Evolutionary conservation across 768 basidiomycete species (phyloP).

Genomic region (Cystofilobasidium capitatum): DNA sequence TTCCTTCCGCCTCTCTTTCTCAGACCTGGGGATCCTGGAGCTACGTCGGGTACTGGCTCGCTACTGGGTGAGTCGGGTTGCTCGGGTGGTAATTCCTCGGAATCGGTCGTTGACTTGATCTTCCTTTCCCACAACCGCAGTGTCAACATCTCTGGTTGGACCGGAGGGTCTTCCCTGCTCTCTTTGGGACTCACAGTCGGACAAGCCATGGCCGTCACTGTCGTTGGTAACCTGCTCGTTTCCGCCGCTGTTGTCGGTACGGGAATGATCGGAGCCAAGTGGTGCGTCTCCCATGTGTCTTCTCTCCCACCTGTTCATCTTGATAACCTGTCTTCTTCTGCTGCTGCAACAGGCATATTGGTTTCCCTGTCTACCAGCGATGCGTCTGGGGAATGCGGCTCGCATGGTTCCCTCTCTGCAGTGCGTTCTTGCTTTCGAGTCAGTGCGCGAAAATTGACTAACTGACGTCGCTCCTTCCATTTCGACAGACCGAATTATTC

Average conservation of each 20-base stretch:
- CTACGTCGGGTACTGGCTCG: not conserved
- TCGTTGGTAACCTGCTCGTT: conserved; percentile 30
- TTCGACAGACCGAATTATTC: conserved; percentile 23
- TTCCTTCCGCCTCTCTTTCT: no score
- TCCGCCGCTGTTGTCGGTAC: conserved; percentile 28
- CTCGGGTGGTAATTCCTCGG: no score
- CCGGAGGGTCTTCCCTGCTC: conserved; percentile 31
- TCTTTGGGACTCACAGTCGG: conserved; percentile 30
- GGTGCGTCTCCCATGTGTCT: not conserved
- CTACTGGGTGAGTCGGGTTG: conserved; percentile 14
- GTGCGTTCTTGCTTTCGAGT: not conserved
- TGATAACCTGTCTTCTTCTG: not conserved
- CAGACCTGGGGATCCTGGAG: no score
- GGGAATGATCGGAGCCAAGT: conserved; percentile 25
- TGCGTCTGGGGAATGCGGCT: conserved; percentile 32
- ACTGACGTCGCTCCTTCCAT: not conserved
- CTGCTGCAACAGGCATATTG: not conserved
- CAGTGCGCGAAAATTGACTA: not conserved
- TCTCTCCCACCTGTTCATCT: not conserved
- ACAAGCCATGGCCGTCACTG: conserved; percentile 31
- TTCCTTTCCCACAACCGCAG: not conserved
- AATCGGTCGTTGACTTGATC: no score
- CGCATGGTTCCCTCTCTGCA: conserved; percentile 28
- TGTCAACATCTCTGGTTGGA: conserved; percentile 34
- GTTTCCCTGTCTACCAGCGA: not conserved